Evolutionary conservation across 2,329 filamentous ascomycete genomes (phyloP), one percentile per base, ranked within the genome.

Genomic region (Aspergillus awamori): DNA sequence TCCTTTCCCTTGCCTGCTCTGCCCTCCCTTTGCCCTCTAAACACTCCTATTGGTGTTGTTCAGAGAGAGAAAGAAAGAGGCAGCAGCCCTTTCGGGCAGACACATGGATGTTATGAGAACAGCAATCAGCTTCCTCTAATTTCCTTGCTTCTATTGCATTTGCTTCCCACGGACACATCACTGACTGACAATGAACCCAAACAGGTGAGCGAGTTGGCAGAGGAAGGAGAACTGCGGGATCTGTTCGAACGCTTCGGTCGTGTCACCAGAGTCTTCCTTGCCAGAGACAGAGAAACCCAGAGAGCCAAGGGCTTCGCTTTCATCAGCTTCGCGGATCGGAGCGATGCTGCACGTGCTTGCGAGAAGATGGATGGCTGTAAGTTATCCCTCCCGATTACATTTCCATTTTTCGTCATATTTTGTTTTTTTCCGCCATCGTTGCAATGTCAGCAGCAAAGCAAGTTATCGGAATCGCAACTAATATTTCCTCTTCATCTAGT

Each of bases 261-360:
- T 70, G 95, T 99, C 75, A 98, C 94, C 60, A 89, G 95, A 79
- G 95, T 99, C 54, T 99, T 99, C 85, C 81, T 99, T 73, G 95
- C 95, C 72, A 98, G 97, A 86, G 95, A 99, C 82, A 86, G 95
- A 76, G 95, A 99, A 73, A 99, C 95, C 43, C 92, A 93, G 63
- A 83, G 94, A 77, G 95, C 95, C 71, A 99, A 99, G 87, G 95
- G 95, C 65, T 99, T 99, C 78, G 96, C 96, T 26, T 99, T 99
- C 79, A 96, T 99, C 84, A 96, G 92, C 79, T 99, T 95, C 76
- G 91, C 90, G 63, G 95, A 99, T 78, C 85, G 95, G 70, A 80
- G 84, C 69, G 95, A 99, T 79, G 95, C 95, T 69, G 91, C 91
- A 70, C 91, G 90, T 82, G 95, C 95, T 43, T 96, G 92, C 82